Evolutionary conservation across 768 basidiomycete species (phyloP).

Genomic region (Mycena capillaripes): DNA sequence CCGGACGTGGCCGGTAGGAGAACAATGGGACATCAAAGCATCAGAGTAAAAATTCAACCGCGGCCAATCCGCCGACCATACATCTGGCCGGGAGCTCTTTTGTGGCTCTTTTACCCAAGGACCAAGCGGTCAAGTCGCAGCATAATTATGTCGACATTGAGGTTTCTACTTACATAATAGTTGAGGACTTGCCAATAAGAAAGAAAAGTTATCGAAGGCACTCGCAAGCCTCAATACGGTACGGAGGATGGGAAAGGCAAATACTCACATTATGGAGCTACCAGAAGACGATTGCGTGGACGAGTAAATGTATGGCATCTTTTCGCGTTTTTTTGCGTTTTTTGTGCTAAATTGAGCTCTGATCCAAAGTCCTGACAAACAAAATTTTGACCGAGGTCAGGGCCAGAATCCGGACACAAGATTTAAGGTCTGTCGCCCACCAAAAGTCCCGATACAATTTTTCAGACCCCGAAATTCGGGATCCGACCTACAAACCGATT

Average conservation of each 20-base stretch:
- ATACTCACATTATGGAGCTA: constrained; percentile 2
- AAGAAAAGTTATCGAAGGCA: background rate
- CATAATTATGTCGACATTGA: constrained; percentile 2
- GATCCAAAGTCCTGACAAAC: constrained; percentile 5
- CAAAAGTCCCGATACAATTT: background rate
- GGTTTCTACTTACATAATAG: background rate
- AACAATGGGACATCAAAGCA: too few species aligned
- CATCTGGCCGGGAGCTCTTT: background rate
- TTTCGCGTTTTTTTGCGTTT: background rate
- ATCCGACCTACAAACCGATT: background rate
- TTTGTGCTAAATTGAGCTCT: background rate
- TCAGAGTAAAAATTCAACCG: too few species aligned
- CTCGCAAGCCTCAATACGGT: constrained; percentile 7
- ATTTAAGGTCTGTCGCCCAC: background rate
- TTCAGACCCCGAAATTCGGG: background rate
- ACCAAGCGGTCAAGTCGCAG: background rate
- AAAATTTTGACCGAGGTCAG: background rate
- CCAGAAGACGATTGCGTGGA: background rate
- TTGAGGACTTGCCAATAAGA: background rate
- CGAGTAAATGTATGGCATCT: background rate
- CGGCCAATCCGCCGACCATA: too few species aligned
- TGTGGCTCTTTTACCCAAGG: constrained; percentile 1
- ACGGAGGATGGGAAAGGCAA: background rate
- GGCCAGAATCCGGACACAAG: constrained; percentile 1
- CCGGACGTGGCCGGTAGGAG: too few species aligned